These are phyloP conservation scores for Tulasnella sp. DNA, from an alignment of 768 basidiomycete species.

Conservation along the genomic window DNA sequence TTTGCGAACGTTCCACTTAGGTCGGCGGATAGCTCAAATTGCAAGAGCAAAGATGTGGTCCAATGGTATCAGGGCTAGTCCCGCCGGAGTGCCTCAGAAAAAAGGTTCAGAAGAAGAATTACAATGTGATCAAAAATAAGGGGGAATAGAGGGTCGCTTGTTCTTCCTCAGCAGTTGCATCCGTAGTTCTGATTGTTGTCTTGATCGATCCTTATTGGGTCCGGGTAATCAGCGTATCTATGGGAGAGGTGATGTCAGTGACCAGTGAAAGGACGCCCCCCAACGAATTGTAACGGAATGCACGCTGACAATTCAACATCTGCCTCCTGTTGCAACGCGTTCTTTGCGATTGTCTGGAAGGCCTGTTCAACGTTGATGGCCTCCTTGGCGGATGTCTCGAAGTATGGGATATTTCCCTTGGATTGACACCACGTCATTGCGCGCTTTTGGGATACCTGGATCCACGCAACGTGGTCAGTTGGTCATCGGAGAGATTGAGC, in stretches of 20 bases:
- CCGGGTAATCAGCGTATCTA: constrained; percentile 97
- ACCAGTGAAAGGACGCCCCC: too few species aligned
- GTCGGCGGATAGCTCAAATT: too few species aligned
- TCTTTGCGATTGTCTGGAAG: constrained; percentile 99
- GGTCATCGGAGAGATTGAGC: neutral
- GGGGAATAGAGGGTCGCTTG: too few species aligned
- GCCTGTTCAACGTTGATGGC: constrained; percentile 99
- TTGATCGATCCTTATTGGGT: constrained; percentile 93
- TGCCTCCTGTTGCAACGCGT: constrained; percentile 92
- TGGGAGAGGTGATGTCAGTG: constrained; percentile 3
- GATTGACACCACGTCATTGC: constrained; percentile 99
- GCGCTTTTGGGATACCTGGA: constrained; percentile 95
- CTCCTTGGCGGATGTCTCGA: constrained; percentile 99
- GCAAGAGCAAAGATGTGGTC: too few species aligned
- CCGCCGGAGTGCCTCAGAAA: too few species aligned
- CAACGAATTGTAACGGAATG: neutral
- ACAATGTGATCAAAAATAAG: too few species aligned
- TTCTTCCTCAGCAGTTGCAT: constrained; percentile 62
- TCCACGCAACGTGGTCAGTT: neutral
- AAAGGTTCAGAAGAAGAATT: too few species aligned
- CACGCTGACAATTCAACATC: constrained; percentile 80
- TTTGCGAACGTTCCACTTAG: too few species aligned
- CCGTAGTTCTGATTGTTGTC: constrained; percentile 85
- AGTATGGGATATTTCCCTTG: constrained; percentile 99
- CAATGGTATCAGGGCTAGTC: too few species aligned